These are phyloP conservation scores for Physcomitrellopsis africana DNA, from an alignment of 225 moss, liverwort and hornwort species.

Conservation along the genomic window DNA sequence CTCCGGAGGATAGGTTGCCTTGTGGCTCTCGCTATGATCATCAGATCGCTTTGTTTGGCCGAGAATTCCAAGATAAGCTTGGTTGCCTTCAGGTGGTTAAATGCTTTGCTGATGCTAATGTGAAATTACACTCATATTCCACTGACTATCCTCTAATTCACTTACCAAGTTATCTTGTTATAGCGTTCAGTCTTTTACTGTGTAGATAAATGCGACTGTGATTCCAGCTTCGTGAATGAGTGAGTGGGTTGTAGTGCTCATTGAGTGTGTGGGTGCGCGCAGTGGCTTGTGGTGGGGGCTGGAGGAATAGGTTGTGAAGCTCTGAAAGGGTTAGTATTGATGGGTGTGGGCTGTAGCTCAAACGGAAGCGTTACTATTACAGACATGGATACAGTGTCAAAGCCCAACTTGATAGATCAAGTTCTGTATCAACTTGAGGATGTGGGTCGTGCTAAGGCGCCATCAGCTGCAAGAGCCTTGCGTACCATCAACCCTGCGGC, in stretches of 20 bases:
- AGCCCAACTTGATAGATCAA: slow-evolving; percentile 86
- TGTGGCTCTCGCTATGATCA: slow-evolving; percentile 88
- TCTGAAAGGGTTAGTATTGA: slow-evolving; percentile 88
- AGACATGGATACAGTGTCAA: slow-evolving; percentile 91
- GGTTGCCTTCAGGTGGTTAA: slow-evolving; percentile 78
- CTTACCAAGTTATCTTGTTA: neutral
- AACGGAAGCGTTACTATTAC: slow-evolving; percentile 87
- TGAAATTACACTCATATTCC: neutral
- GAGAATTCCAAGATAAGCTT: slow-evolving; percentile 82
- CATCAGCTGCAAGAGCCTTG: slow-evolving; percentile 90
- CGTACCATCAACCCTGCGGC: slow-evolving; percentile 91
- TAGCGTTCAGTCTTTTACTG: neutral
- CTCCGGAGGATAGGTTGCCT: slow-evolving; percentile 66
- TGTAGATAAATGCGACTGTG: neutral
- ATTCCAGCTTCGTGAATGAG: too few species aligned
- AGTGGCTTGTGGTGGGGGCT: slow-evolving; percentile 99
- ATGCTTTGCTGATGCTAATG: neutral
- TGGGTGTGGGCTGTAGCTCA: slow-evolving; percentile 95
- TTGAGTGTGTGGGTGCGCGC: slow-evolving; percentile 39
- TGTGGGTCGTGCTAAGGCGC: slow-evolving; percentile 83
- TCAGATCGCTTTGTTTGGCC: slow-evolving; percentile 85
- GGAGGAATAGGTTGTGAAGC: slow-evolving; percentile 93
- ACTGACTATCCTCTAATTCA: neutral
- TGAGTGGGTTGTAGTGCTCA: neutral
- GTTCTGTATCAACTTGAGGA: slow-evolving; percentile 87